Percentiles rank a stretch among this genome's conserved stretches.
Conservation (phyloP, 2,329 filamentous ascomycete genomes). For the Aspergillus costaricaensis region DNA sequence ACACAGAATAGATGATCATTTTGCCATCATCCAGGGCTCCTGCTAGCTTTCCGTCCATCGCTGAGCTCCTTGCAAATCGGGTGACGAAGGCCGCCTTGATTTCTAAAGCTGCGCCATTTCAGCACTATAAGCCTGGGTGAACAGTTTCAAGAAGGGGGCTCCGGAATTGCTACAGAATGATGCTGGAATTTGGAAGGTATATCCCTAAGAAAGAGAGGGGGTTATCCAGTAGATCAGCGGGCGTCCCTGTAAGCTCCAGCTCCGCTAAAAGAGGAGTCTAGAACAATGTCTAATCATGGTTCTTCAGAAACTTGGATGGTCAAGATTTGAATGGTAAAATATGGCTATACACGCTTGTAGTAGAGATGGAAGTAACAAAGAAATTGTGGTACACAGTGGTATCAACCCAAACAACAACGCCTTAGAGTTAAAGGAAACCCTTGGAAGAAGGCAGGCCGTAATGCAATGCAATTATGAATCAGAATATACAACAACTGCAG, state of each 20-base stretch:
- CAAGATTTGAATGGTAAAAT: background rate
- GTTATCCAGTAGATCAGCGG: background rate
- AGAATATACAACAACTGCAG: background rate
- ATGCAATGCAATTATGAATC: background rate
- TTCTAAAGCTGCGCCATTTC: background rate
- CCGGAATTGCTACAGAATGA: background rate
- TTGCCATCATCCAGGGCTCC: background rate
- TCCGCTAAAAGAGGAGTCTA: background rate
- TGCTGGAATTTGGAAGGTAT: background rate
- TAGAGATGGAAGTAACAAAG: background rate
- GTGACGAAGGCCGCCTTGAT: background rate
- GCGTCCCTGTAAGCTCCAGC: background rate
- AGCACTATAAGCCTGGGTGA: background rate
- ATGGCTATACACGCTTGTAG: background rate
- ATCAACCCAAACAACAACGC: background rate
- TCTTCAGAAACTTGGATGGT: background rate
- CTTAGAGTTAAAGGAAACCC: background rate
- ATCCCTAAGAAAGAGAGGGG: background rate
- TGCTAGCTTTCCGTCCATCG: background rate
- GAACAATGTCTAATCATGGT: background rate
- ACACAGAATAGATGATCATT: background rate
- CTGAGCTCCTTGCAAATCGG: background rate
- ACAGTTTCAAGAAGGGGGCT: background rate
- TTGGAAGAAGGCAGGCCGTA: background rate
- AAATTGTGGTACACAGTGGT: background rate